Evolutionary conservation across 2,329 filamentous ascomycete species (phyloP), one percentile per base, ranked within the genome.

Genomic region (Hypocrella siamensis): DNA sequence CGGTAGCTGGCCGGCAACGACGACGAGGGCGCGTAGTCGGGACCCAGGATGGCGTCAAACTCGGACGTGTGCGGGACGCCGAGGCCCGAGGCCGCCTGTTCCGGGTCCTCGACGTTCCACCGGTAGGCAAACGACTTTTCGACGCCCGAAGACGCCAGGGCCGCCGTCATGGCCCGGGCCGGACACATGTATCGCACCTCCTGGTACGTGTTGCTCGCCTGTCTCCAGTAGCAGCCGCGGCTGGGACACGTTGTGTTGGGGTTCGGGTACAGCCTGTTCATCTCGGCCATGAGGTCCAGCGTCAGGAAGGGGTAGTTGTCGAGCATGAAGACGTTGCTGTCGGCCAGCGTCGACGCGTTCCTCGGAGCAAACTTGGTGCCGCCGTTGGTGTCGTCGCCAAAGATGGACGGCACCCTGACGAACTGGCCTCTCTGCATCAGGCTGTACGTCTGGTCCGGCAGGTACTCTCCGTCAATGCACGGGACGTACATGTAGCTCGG

Each of bases 1-100:
- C 48, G 48, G 41, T 82, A 83, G 29, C 67, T 75, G 3, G 46
- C 44, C 0, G 76, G 75, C 2, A 63, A 56, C 54, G 57, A 52
- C 2, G 63, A 56, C 54, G 57, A 52, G 3, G 65, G 28, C 9
- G 35, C 59, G 44, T 76, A 67, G 4, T 62, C 54, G 0, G 73
- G 68, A 0, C 79, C 79, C 57, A 72, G 84, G 31, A 86, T 71
- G 0, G 76, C 74, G 31, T 67, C 63, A 0, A 73, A 39, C 46
- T 86, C 79, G 7, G 72, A 63, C 0, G 71, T 77, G 42, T 86
- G 79, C 6, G 67, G 64, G 0, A 79, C 75, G 0, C 79, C 79
- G 2, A 63, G 46, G 2, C 79, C 78, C 3, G 53, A 44, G 0
- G 54, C 56, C 16, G 68, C 53, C 29, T 70, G 57, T 0, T 44